A percentile compares a stretch with the other conserved stretches of the same genome.
These are phyloP conservation scores for Paramecium caudatum DNA, from an alignment of 73 alveolate genomes.

Conservation along the genomic window DNA sequence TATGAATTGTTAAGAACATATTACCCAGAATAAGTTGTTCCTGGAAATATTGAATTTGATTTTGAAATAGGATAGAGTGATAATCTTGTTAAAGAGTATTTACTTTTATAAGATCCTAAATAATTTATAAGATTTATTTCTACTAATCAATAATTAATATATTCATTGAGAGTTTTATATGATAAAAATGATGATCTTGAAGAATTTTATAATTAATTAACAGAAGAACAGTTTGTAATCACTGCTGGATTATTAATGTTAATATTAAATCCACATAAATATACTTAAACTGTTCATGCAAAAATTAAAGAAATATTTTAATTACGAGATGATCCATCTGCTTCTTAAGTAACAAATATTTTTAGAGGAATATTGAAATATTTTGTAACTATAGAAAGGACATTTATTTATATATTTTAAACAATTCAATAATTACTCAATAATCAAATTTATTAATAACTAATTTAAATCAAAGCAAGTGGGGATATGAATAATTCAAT, in stretches of 20 bases:
- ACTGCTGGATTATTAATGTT: background rate
- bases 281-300: background rate
- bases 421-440: background rate
- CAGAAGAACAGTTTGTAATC: background rate
- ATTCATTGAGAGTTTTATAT: conserved; percentile 44
- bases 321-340: conserved; percentile 49
- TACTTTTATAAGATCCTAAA: conserved; percentile 37
- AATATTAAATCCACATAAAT: conserved; percentile 9
- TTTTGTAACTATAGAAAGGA: conserved; percentile 9
- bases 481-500: conserved; percentile 61
- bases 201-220: background rate
- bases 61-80: conserved; percentile 6
- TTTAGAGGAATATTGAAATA: conserved; percentile 20
- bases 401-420: background rate
- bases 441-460: conserved; percentile 35
- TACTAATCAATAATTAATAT: conserved; percentile 19
- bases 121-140: conserved; percentile 10
- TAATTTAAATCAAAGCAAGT: conserved; percentile 24
- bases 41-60: background rate
- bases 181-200: conserved; percentile 45
- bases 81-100: conserved; percentile 49
- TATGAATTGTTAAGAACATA: conserved; percentile 50
- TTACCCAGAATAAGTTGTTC: conserved; percentile 35
- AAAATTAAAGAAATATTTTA: conserved; percentile 1
- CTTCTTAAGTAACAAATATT: conserved; percentile 11